Evolutionary conservation across 768 basidiomycete species (phyloP), one percentile per base, ranked within the genome.

Genomic region (Austroboletus eburneus): DNA sequence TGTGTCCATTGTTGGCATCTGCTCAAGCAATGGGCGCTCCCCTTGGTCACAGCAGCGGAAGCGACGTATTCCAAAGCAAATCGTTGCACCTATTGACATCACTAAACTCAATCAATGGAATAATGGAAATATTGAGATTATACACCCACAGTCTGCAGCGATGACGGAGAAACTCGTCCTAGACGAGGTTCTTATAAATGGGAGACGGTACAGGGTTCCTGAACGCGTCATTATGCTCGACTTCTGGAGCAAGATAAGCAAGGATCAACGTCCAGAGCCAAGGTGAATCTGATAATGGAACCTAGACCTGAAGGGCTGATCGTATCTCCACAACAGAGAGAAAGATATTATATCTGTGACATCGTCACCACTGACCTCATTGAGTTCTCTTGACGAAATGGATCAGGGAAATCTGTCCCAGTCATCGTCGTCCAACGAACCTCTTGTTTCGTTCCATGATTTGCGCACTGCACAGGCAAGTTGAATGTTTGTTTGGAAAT

Each of bases 171-270:
- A 75, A 52, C 72, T 86, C 37, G 63, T 75, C 27, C 79, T 85
- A 14, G 91, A 93, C 54, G 91, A 94, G 57, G 83, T 92, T 20
- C 69, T 89, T 42, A 91, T 91, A 57, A 91, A 91, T 57, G 88
- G 88, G 25, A 84, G 90, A 52, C 81, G 89, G 36, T 98, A 96
- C 68, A 76, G 93, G 58, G 85, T 98, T 20, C 96, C 96, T 3
- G 96, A 98, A 63, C 79, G 83, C 48, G 77, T 93, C 40, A 87
- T 99, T 55, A 77, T 89, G 38, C 77, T 99, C 39, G 95, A 99
- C 65, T 99, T 99, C 61, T 98, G 95, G 94, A 84, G 81, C 46
- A 93, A 87, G 64, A 72, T 89, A 48, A 77, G 68, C 54, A 66
- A 70, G 45, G 75, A 74, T 48, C 66, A 59, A 24, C 67, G 67